Base-by-base conservation (phyloP, 352 stramenopile genomes). In the Phytophthora citricola region DNA sequence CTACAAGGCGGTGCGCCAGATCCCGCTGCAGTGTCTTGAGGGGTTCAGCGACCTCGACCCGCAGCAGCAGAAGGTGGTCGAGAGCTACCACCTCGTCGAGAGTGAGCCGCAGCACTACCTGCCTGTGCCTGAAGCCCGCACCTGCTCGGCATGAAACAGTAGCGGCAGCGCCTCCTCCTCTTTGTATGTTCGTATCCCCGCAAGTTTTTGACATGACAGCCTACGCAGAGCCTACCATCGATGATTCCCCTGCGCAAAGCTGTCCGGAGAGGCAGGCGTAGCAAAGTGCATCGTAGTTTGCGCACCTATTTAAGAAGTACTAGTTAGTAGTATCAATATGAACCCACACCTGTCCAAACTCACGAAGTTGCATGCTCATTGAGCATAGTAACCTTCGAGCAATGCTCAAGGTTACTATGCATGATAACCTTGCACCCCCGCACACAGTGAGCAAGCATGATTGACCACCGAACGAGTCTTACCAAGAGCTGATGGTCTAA, bases 1-100 rank as follows among this genome's bases (percentile, higher is more conserved):
- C 73, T 93, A 91, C 65, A 76, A 79, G 58, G 67, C 76, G 40
- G 79, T 90, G 46, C 40, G 68, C 36, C 62, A 76, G 48, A 90
- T 93, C 39, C 79, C 81, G 36, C 63, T 92, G n/a, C 40, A 71
- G 27, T 85, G 79, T 51, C 73, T 93, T 32, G 85, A 93, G 59
- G 85, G 85, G 17, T 93, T 89, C 59, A 60, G 48, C n/a, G 83
- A 93, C 26, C 76, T 93, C 22, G 65, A 85, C 47, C 49, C 73
- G 11, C 32, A 73, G 46, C 74, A 90, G 49, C 81, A 90, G 59
- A 66, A 90, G 63, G 58, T 89, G 32, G 78, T 93, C 52, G 71
- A 78, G 49, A 71, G 69, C 54, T 85, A 70, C 50, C 75, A 83
- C 46, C 52, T 85, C 26, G 43, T 46, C 22, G 40, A 47, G 34